Base-by-base conservation (phyloP, 768 basidiomycete genomes). In the Psilocybe sp. region DNA sequence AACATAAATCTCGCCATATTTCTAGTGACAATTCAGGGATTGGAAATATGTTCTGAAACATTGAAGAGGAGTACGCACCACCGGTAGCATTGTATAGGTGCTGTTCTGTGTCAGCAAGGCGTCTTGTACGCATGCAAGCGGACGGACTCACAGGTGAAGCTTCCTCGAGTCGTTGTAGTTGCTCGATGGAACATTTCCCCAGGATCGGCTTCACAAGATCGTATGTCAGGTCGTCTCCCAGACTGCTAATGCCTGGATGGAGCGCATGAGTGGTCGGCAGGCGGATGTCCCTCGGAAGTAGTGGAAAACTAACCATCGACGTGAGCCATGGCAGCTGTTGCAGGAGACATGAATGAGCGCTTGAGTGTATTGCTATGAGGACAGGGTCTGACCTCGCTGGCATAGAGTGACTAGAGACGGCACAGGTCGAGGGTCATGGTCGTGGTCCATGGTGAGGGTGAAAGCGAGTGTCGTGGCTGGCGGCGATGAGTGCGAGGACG, bases 121-220 rank as follows among this genome's bases (percentile, higher is more conserved):
- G 47, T 36, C 28, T 14, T 42, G 40, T 18, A n/a, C n/a, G 23
- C 33, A 11, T 36, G 5, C 5, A 35, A 32, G 9, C 13, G 45
- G 42, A 35, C 43, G 38, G 54, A 70, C 82, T 61, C 61, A 89
- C 90, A 44, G 87, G 85, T 38, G 87, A 85, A 43, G 78, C 70
- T 56, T 79, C 71, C 68, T 93, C 90, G 53, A 92, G 65, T 53
- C 79, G 73, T 49, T 78, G 69, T 19, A 93, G 77, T 53, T 85
- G 84, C 51, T 89, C 86, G 54, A 82, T 76, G 49, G 77, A 76
- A 67, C 89, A 91, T 58, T 78, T 78, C 60, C 86, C 81, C 51
- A 93, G 72, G 39, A 93, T 82, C 39, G 89, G 91, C 61, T 77
- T 79, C 53, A 87, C 77, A 44, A 91, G 72, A 39, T 76, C 71